A percentile compares a stretch with the other conserved stretches of the same genome.
phyloP scores from a whole-genome alignment of 2,329 filamentous ascomycete species.

The Aspergillus intermedius region DNA sequence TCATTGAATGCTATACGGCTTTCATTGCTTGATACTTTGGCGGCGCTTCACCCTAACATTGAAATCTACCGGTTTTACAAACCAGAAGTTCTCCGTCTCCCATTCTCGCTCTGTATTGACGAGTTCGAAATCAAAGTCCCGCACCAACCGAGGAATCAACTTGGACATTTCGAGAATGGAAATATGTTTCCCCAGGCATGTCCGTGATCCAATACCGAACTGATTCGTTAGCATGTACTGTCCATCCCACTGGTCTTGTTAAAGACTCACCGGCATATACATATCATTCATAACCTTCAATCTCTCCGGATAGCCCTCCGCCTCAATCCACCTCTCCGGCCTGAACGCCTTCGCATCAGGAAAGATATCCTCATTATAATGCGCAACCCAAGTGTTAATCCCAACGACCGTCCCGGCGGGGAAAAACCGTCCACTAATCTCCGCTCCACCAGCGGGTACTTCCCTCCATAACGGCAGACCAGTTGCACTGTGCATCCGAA shows the following conservation, averaged over 20 bases:
- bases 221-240: conserved; percentile 6
- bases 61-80: conserved; percentile 20
- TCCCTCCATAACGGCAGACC: conserved; percentile 46
- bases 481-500: conserved; percentile 46
- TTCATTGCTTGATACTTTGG: too few relatives aligned
- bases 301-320: conserved; percentile 22
- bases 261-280: conserved; percentile 33
- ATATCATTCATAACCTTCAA: conserved; percentile 31
- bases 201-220: conserved; percentile 31
- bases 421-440: conserved; percentile 38
- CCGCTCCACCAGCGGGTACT: conserved; percentile 41
- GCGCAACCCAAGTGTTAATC: conserved; percentile 40
- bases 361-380: conserved; percentile 42
- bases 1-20: too few relatives aligned
- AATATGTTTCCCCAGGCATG: conserved; percentile 31
- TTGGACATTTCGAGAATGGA: conserved; percentile 34
- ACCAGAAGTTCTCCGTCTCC: conserved; percentile 37
- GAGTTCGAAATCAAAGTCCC: conserved; percentile 21
- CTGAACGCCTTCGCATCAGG: conserved; percentile 36
- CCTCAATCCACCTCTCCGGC: conserved; percentile 44
- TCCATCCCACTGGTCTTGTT: too few relatives aligned
- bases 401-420: conserved; percentile 39
- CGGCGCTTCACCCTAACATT: not conserved
- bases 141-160: conserved; percentile 27
- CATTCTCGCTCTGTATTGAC: conserved; percentile 17